phyloP scores from a whole-genome alignment of 2,329 filamentous ascomycete genomes.

The Aspergillaceae sp. region DNA sequence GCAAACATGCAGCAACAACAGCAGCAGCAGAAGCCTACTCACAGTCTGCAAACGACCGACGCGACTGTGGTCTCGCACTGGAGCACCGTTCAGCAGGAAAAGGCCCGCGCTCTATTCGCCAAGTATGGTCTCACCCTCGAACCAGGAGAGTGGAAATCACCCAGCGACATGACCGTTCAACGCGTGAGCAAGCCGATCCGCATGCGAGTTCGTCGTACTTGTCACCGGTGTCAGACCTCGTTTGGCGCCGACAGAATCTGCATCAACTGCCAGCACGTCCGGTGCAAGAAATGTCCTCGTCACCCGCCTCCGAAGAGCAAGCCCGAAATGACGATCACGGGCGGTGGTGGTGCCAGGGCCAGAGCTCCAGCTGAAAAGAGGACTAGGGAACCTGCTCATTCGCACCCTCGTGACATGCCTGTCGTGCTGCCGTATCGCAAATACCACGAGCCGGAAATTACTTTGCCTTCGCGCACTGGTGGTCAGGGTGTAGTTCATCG shows the following conservation, averaged over 20 bases:
- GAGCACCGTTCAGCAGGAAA: slow-evolving; percentile 34
- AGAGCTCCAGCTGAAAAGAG: slow-evolving; percentile 10
- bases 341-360: slow-evolving; percentile 28
- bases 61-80: slow-evolving; percentile 22
- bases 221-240: slow-evolving; percentile 68
- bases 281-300: slow-evolving; percentile 72
- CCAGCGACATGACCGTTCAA: slow-evolving; percentile 26
- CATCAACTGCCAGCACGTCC: slow-evolving; percentile 64
- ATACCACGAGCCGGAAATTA: slow-evolving; percentile 9
- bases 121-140: slow-evolving; percentile 40
- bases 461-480: slow-evolving; percentile 56
- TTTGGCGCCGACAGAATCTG: slow-evolving; percentile 70
- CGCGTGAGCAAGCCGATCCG: slow-evolving; percentile 40
- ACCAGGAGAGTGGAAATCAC: slow-evolving; percentile 34
- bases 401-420: no score
- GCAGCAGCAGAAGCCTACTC: no score
- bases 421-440: no score
- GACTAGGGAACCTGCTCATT: slow-evolving; percentile 9
- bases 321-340: slow-evolving; percentile 43
- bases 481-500: slow-evolving; percentile 65
- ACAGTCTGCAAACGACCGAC: background rate
- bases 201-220: slow-evolving; percentile 49
- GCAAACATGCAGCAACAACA: background rate
- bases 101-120: slow-evolving; percentile 37
- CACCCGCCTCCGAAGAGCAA: slow-evolving; percentile 60